Conservation (phyloP, 2,329 filamentous ascomycete genomes). For the Scorias spongiosa region DNA sequence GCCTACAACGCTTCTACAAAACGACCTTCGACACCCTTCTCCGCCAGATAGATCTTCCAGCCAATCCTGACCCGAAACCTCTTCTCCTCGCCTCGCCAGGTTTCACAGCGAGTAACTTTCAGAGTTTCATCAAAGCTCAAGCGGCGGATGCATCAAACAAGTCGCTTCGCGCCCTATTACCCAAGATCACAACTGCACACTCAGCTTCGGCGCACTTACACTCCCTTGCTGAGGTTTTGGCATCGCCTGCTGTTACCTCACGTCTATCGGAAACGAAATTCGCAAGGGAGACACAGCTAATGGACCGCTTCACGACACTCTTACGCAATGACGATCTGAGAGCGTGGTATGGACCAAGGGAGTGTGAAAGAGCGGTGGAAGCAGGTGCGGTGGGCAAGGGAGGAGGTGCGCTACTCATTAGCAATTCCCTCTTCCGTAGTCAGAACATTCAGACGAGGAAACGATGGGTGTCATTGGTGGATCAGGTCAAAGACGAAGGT, state of each 20-base stretch:
- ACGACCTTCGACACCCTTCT: slow-evolving; percentile 61
- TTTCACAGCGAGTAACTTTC: slow-evolving; percentile 70
- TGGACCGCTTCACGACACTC: slow-evolving; percentile 69
- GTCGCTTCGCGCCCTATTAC: slow-evolving; percentile 45
- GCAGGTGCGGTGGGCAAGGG: slow-evolving; percentile 80
- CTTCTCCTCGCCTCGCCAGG: slow-evolving; percentile 79
- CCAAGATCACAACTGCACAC: slow-evolving; percentile 59
- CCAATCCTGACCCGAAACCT: slow-evolving; percentile 40
- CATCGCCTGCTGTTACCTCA: slow-evolving; percentile 60
- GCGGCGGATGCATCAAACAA: slow-evolving; percentile 59
- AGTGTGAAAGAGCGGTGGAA: slow-evolving; percentile 68
- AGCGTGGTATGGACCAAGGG: slow-evolving; percentile 76
- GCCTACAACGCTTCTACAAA: slow-evolving; percentile 52
- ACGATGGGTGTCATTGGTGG: slow-evolving; percentile 72
- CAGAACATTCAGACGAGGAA: slow-evolving; percentile 62
- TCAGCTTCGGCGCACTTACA: slow-evolving; percentile 76
- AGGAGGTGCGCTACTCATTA: slow-evolving; percentile 72
- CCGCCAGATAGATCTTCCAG: slow-evolving; percentile 58
- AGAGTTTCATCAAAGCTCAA: slow-evolving; percentile 50
- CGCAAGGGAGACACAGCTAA: slow-evolving; percentile 62
- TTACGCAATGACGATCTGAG: slow-evolving; percentile 72
- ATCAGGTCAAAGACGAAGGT: slow-evolving; percentile 68
- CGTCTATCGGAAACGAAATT: slow-evolving; percentile 80
- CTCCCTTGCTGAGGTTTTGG: slow-evolving; percentile 72
- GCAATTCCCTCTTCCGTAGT: slow-evolving; percentile 73